Evolutionary conservation across 2,329 filamentous ascomycete genomes (phyloP).

Genomic region (Grosmannia huntii): DNA sequence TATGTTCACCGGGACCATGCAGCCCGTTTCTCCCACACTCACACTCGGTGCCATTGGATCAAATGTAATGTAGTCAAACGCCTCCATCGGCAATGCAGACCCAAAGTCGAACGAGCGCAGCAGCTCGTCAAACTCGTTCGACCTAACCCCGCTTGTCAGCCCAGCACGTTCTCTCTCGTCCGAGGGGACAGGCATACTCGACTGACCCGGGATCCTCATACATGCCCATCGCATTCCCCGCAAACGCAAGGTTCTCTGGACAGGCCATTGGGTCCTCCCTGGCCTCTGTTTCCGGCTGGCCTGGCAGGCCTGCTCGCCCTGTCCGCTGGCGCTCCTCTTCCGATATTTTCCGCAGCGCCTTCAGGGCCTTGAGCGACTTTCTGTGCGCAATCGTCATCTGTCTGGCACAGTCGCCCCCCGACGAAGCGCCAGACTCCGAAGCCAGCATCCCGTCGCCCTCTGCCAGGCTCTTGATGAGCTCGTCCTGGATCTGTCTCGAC

Average conservation of each 20-base stretch:
- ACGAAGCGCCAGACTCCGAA: background rate
- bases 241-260: background rate
- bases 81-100: background rate
- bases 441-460: background rate
- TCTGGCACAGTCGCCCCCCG: background rate
- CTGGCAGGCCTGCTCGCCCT: background rate
- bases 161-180: background rate
- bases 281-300: background rate
- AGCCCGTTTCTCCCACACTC: background rate
- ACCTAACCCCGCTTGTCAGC: background rate
- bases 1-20: no score
- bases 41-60: background rate
- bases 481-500: background rate
- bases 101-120: background rate
- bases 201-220: background rate
- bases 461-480: background rate
- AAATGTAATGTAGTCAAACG: background rate
- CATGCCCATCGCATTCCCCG: background rate
- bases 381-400: background rate
- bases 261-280: background rate
- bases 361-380: background rate
- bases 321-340: background rate
- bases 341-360: background rate
- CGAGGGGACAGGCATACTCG: background rate
- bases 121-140: background rate